Base-by-base conservation (phyloP, 139 green algal genomes). In the Coccomyxa sp. region DNA sequence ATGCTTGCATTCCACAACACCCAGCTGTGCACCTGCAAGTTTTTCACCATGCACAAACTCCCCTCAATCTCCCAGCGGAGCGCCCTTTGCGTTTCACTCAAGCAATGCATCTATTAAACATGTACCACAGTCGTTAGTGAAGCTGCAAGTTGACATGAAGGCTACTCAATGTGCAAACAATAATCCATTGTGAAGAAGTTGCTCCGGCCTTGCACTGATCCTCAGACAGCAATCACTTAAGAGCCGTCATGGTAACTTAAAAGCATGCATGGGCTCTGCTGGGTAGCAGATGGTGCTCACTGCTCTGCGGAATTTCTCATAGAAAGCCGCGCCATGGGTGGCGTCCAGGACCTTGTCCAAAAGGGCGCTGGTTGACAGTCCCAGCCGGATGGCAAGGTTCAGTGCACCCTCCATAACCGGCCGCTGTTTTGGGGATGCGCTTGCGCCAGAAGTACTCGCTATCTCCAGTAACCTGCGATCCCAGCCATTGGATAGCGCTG, bases 331-430 rank as follows among this genome's bases (percentile, higher is more conserved):
- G 13, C 60, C 23, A n/a, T 17, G 15, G 1, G 13, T 17, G 21
- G 67, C 16, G 13, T 68, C 67, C 16, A 83, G 57, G 17, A 86
- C 78, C 16, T 21, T 30, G 25, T 59, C 16, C 16, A 86, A 23
- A 9, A 86, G 15, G 0, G 15, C 21, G 16, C 13, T 16, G 17
- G n/a, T 12, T 38, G 78, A 32, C n/a, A 86, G 45, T 17, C 83
- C 78, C 31, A 86, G 31, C 21, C 71, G 79, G 13, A 86, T 25
- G n/a, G 83, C 83, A 13, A 86, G 79, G 23, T 81, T 81, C 21
- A 86, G 71, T 0, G 67, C 83, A 23, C 57, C 79, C 31, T 86
- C 58, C 11, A 63, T 67, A 66, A 57, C 78, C 66, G 58, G 15
- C 32, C 63, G 66, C 28, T 83, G 78, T 58, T 83, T 68, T 1